Evolutionary conservation across 371 early-diverging fungal genomes (phyloP), one percentile per base, ranked within the genome.

Genomic region (Apophysomyces variabilis): DNA sequence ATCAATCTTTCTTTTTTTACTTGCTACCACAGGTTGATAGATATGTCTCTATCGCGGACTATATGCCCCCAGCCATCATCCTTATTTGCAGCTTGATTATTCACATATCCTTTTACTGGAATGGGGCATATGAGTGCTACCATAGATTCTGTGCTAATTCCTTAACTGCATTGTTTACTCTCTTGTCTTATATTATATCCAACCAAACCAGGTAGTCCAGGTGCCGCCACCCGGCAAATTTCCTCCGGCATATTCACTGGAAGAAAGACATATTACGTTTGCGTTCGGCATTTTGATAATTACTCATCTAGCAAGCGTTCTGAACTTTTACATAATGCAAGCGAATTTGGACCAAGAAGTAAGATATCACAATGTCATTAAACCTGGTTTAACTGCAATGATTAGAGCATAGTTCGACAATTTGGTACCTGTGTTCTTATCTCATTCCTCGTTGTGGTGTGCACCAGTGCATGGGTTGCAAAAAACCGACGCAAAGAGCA

Each of bases 1-100:
- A 98, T 69, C 98, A 97, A 68, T 93, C 97, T 8, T 96, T 93
- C 82, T 96, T 95, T 83, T 96, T 97, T 67, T 98, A 98, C 73
- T 76, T 96, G 13, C 82, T 97, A 67, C 91, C 93, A n/a, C 81
- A 85, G 13, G 85, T 90, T 26, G 66, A 77, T 16, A 85, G 84
- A 32, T 96, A 92, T 78, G 90, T 96, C 12, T 95, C 97, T 1
- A 91, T 98, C 47, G 92, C 92, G 35, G 85, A 91, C 59, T 98
- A 96, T 68, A 89, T 96, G 74, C 94, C 94, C 2, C 94, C 96
- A 0, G 84, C 91, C 4, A 88, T 90, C 37, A 68, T 91, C 35
- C 79, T 93, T 62, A 84, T 88, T 0, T 89, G 87, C 66, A 84
- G 87, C 50, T 67, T 95, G 67, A 74, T 89, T 8, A 75, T 89